Conservation (phyloP, 2,329 filamentous ascomycete species). For the Monosporascus sp. region DNA sequence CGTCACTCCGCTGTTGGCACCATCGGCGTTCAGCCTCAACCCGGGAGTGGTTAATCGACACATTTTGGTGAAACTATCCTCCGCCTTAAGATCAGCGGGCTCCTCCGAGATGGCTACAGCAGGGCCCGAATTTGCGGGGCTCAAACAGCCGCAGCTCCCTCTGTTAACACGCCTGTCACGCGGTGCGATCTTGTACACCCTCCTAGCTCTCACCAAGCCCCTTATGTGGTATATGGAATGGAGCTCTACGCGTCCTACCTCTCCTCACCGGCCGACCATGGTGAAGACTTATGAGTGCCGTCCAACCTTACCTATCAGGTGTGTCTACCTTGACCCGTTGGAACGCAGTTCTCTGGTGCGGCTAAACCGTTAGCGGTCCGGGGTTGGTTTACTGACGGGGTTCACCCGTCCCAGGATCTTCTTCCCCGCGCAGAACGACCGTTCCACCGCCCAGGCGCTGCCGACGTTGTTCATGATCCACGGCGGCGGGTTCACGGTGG, state of each 20-base stretch:
- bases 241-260: background rate
- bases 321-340: background rate
- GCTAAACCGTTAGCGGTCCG: too few relatives aligned
- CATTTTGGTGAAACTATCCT: too few relatives aligned
- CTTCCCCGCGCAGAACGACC: conserved; percentile 25
- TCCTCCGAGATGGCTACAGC: too few relatives aligned
- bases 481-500: conserved; percentile 37
- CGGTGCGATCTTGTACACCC: background rate
- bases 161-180: background rate
- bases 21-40: too few relatives aligned
- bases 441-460: conserved; percentile 15
- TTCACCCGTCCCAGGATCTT: conserved; percentile 23
- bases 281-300: background rate
- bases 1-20: too few relatives aligned
- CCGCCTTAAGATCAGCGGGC: too few relatives aligned
- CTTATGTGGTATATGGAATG: background rate
- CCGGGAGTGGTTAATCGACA: too few relatives aligned
- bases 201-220: background rate
- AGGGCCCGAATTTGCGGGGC: too few relatives aligned
- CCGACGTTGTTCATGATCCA: conserved; percentile 39
- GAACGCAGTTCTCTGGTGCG: too few relatives aligned
- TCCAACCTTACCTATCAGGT: background rate
- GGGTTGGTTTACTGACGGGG: background rate
- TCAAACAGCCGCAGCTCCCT: background rate
- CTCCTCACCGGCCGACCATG: background rate